These are phyloP conservation scores for Pilaira anomala DNA, from an alignment of 192 early-diverging fungal genomes.

Conservation along the genomic window DNA sequence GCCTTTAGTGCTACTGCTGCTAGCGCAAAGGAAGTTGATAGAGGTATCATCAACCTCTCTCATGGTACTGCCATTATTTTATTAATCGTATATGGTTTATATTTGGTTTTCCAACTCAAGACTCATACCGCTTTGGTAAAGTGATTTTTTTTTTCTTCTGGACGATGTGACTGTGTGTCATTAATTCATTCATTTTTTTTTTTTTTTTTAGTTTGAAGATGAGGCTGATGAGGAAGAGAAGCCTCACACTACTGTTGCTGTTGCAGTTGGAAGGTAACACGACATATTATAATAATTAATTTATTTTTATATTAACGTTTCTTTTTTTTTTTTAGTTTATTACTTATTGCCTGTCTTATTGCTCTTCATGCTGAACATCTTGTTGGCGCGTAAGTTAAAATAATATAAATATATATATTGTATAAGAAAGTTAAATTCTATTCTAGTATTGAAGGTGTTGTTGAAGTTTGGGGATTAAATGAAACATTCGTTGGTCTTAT, in stretches of 20 bases:
- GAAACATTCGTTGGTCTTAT: slow-evolving; percentile 92
- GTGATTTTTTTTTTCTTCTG: slow-evolving; percentile 10
- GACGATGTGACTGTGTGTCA: not conserved
- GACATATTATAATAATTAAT: not conserved
- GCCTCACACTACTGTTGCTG: slow-evolving; percentile 53
- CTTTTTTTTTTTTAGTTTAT: slow-evolving; percentile 35
- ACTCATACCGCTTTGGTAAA: slow-evolving; percentile 66
- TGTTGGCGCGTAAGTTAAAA: slow-evolving; percentile 59
- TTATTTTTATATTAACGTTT: not conserved
- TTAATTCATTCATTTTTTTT: not conserved
- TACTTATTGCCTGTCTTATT: slow-evolving; percentile 62
- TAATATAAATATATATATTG: not conserved
- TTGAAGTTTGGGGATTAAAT: slow-evolving; percentile 60
- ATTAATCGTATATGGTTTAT: slow-evolving; percentile 63
- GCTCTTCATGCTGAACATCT: slow-evolving; percentile 78
- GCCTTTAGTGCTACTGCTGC: slow-evolving; percentile 59
- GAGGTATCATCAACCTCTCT: slow-evolving; percentile 56
- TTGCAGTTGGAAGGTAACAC: slow-evolving; percentile 50
- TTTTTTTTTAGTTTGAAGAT: slow-evolving; percentile 33
- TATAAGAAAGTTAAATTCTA: not conserved
- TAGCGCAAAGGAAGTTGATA: slow-evolving; percentile 22
- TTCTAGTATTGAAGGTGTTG: slow-evolving; percentile 62
- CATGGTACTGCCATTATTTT: slow-evolving; percentile 69
- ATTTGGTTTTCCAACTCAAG: slow-evolving; percentile 84
- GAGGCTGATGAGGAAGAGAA: slow-evolving; percentile 53